Base-by-base conservation (phyloP, 805 yeast genomes). In the Suhomyces canberraensis region DNA sequence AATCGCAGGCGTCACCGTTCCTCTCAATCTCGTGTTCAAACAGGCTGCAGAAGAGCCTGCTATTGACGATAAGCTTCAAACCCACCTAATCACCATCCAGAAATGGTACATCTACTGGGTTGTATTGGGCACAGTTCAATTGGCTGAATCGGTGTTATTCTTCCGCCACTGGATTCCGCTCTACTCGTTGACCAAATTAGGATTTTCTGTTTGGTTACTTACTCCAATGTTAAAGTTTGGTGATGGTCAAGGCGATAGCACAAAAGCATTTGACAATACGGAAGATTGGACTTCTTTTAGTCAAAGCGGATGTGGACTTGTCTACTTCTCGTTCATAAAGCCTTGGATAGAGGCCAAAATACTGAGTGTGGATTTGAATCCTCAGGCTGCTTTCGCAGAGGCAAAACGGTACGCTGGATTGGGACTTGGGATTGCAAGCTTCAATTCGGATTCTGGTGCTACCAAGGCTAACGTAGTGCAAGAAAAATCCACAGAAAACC, bases 91-190 rank as follows among this genome's bases (percentile, higher is more conserved):
- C 25, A 25, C 52, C 4, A 45, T 64, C 28, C 66, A 68, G 44
- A 64, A 71, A 58, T 68, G 72, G 73, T 50, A 61, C 19, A 54
- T 64, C 18, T 65, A 84, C 58, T 87, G 95, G 95, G 66, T 82
- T 9, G 78, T 83, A 1, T 58, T 72, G 36, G 71, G 81, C 6
- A 54, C 69, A 29, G 47, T 65, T 7, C 57, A 61, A 1, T 46
- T 61, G 9, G 75, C 71, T 39, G 64, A 71, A 29, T 52, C 63
- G 21, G 45, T 76, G 14, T 58, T 72, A 8, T 63, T 75, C 15
- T 35, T 84, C n/a, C 50, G 69, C 27, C 51, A 60, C 21, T 44
- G 72, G 25, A 41, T 82, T 13, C 91, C 93, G 2, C 72, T 84
- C 32, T 76, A 71, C 47, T 55, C 73, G 3, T 48, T 82, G 1